phyloP scores from a whole-genome alignment of 805 yeast species.

The Clavispora carvajalis region DNA sequence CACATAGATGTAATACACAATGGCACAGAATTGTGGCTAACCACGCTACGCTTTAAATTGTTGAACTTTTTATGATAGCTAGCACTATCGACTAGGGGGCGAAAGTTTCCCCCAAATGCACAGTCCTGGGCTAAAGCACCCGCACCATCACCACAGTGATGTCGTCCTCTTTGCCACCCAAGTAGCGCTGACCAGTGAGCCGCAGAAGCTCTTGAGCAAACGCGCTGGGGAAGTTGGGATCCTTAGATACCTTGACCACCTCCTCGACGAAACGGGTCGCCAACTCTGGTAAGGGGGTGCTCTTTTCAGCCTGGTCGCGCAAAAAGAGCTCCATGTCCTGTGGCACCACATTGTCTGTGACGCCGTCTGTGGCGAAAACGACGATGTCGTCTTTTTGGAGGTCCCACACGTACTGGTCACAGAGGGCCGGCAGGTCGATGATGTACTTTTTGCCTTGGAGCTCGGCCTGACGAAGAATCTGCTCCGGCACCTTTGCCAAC shows the following conservation, averaged over 20 bases:
- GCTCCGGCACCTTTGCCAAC: constrained; percentile 74
- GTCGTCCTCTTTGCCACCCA: constrained; percentile 96
- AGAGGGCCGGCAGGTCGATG: constrained; percentile 62
- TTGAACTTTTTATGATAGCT: background rate
- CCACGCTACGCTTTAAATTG: background rate
- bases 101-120: background rate
- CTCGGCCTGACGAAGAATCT: constrained; percentile 48
- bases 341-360: constrained; percentile 75
- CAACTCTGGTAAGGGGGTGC: constrained; percentile 34
- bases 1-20: background rate
- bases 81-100: background rate
- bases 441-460: constrained; percentile 57
- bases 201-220: constrained; percentile 74
- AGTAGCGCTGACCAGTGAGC: constrained; percentile 60
- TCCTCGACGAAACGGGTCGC: constrained; percentile 56
- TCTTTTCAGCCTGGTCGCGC: constrained; percentile 43
- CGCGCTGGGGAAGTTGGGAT: constrained; percentile 72
- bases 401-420: constrained; percentile 63
- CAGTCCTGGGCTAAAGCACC: constrained; percentile 27
- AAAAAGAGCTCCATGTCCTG: constrained; percentile 68
- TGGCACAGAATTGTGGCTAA: background rate
- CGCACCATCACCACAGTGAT: constrained; percentile 75
- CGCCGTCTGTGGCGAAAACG: constrained; percentile 89
- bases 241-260: constrained; percentile 66
- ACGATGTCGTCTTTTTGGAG: constrained; percentile 69